Conservation (phyloP, 306 rosid genomes). For the Luffa acutangula region DNA sequence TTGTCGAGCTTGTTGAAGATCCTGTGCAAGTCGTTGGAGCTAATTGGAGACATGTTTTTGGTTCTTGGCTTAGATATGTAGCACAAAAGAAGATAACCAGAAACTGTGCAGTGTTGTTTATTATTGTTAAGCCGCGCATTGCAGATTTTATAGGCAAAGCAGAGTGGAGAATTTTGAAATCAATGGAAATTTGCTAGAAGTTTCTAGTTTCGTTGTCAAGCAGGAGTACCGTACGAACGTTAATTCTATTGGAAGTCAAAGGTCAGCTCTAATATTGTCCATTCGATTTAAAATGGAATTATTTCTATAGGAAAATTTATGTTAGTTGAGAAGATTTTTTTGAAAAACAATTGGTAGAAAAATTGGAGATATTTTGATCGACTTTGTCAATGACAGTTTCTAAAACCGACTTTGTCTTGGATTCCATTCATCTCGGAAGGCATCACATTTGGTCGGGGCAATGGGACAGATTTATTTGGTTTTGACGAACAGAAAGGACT, state of each 20-base stretch:
- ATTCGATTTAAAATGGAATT: background rate
- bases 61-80: background rate
- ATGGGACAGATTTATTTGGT: background rate
- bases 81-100: background rate
- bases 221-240: background rate
- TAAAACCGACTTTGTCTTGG: background rate
- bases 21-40: constrained; percentile 35
- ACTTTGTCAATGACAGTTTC: background rate
- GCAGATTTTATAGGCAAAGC: background rate
- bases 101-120: background rate
- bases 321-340: background rate
- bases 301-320: background rate
- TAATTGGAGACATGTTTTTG: constrained; percentile 32
- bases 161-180: background rate
- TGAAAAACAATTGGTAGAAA: background rate
- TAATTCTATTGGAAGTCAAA: background rate
- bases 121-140: background rate
- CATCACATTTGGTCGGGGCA: background rate
- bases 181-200: background rate
- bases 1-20: constrained; percentile 56
- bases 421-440: background rate
- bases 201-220: background rate
- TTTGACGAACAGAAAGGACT: background rate
- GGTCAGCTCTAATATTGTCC: constrained; percentile 2
- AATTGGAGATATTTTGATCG: background rate